phyloP scores from a whole-genome alignment of 805 yeast genomes.

The Spathaspora hagerdaliae region DNA sequence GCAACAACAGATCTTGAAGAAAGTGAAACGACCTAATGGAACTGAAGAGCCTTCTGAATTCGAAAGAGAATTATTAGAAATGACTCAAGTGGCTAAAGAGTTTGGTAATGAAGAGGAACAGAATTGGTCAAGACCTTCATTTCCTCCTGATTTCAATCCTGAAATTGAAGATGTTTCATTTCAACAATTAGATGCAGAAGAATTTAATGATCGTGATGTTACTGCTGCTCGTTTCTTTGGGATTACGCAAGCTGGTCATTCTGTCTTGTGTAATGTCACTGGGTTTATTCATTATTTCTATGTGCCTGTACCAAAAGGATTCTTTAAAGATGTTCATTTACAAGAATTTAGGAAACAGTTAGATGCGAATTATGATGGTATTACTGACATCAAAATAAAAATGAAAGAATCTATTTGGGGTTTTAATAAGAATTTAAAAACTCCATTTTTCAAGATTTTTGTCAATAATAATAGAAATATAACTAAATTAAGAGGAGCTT shows the following conservation, averaged over 20 bases:
- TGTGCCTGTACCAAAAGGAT: conserved; percentile 85
- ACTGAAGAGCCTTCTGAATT: conserved; percentile 38
- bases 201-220: conserved; percentile 53
- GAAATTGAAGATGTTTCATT: conserved; percentile 54
- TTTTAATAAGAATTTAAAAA: conserved; percentile 69
- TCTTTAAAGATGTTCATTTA: conserved; percentile 53
- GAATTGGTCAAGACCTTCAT: conserved; percentile 52
- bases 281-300: conserved; percentile 89
- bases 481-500: conserved; percentile 67
- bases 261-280: conserved; percentile 83
- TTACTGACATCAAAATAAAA: conserved; percentile 60
- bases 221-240: conserved; percentile 85
- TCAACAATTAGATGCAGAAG: conserved; percentile 96
- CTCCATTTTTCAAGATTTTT: conserved; percentile 74
- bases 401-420: conserved; percentile 93
- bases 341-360: conserved; percentile 43
- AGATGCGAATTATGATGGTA: conserved; percentile 48
- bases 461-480: conserved; percentile 65
- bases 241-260: conserved; percentile 81
- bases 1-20: conserved; percentile 31
- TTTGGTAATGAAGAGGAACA: conserved; percentile 33
- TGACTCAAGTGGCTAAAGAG: conserved; percentile 27
- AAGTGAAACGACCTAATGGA: conserved; percentile 28
- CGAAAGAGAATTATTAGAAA: conserved; percentile 34
- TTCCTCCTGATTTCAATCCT: conserved; percentile 49